Evolutionary conservation across 169 alveolate species (phyloP), one percentile per base, ranked within the genome.

Genomic region (Cryptosporidium ubiquitum): DNA sequence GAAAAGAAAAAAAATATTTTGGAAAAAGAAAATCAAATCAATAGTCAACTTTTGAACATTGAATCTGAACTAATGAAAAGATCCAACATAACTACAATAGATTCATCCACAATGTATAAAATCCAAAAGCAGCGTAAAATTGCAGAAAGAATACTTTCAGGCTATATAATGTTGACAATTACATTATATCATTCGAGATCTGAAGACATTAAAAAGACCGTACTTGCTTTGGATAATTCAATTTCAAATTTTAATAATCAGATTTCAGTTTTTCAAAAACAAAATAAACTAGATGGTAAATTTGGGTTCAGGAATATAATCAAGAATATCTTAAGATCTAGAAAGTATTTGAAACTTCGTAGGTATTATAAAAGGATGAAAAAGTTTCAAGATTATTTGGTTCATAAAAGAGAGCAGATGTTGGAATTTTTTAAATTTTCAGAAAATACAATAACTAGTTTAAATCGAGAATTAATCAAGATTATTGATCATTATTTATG

Each of bases 281-380:
- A 79, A 33, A 79, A 79, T 47, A 39, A 79, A 18, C 31, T 79
- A 20, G 75, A 37, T 4, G 58, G 40, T 5, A 16, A 58, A 61
- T 2, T 61, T 79, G 39, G 47, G 18, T 61, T 79, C 29, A 79
- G 42, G 61, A 61, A n/a, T 5, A n/a, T 60, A 10, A 29, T 61
- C 5, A 79, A 57, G 23, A 79, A 64, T 39, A 12, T 79, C 20
- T 20, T 79, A 4, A 79, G 69, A 14, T 37, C 69, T 1, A 10
- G 58, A 37, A 79, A 61, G 20, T 79, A 37, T 18, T 40, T 47
- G 12, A 79, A 61, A 66, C 42, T 69, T 33, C 47, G 68, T 0
- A 79, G 20, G 23, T 61, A 79, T 42, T 79, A 79, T n/a, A 58
- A 31, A 39, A 66, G 58, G n/a, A 79, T 79, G 89, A 79, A 79